Evolutionary conservation across 495 filamentous ascomycete species (phyloP), one percentile per base, ranked within the genome.

Genomic region (Talaromyces adpressus): DNA sequence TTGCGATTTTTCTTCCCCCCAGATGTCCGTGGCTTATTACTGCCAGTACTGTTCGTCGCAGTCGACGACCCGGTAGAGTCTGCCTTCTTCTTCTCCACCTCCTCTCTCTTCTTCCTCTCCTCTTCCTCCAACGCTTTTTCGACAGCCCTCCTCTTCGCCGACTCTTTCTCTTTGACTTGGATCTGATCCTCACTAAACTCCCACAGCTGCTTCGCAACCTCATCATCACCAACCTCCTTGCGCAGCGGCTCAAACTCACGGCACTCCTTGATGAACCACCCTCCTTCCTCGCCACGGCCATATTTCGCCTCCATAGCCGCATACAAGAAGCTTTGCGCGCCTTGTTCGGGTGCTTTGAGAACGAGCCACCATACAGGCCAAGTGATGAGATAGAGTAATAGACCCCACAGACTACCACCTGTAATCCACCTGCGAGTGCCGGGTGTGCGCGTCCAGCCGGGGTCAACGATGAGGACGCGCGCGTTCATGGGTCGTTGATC

Each of bases 371-470:
- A 90, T 12, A 96, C 63, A 2, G 88, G 83, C 80, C 89, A 98
- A 45, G 84, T 84, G 25, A 91, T 14, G 2, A 97, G 66, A 71
- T 99, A 99, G 12, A 92, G 4, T 1, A 85, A 63, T 14, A 99
- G 76, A 0, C 95, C 95, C 85, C 85, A 90, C 0, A 99, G 73
- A 8, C 87, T 89, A 1, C 95, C 94, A 34, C 90, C 80, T 0
- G 88, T 92, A 32, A 98, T 75, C 87, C 90, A 98, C 58, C 92
- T 82, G 39, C 91, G 82, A 74, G 85, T 95, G 1, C 94, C 94
- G 0, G 92, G 91, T 4, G 94, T 97, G 47, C 94, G 85, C 9
- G 84, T 81, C 63, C 85, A 86, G 22, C 93, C 93, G 0, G 94
- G 94, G 71, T 99, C 92, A 12, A 91, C 91, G 62, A 95, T 74